Conservation (phyloP, 2,329 filamentous ascomycete species). For the Botrytis elliptica region DNA sequence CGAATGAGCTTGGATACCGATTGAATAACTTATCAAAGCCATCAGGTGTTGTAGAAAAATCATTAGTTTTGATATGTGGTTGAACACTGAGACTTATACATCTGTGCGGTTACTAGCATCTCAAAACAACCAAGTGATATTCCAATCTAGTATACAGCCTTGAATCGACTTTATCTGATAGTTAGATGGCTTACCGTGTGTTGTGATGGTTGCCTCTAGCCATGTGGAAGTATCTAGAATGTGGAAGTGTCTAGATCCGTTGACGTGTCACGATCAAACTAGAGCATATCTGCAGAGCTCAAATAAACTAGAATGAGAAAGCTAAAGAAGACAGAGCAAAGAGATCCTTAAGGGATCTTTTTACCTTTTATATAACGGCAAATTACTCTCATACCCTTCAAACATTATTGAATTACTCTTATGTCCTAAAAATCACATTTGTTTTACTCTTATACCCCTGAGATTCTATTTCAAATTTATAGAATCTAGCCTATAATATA, state of each 20-base stretch:
- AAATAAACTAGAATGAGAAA: background rate
- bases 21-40: background rate
- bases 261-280: background rate
- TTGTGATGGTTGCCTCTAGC: background rate
- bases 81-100: background rate
- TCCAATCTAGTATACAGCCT: background rate
- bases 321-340: no score
- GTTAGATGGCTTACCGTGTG: background rate
- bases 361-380: no score
- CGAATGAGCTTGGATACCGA: background rate
- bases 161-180: background rate
- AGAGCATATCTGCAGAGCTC: background rate
- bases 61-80: background rate
- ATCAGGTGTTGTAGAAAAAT: background rate
- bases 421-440: no score
- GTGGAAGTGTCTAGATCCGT: background rate
- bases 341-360: background rate
- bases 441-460: no score
- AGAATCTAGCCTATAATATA: no score
- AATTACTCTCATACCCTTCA: no score
- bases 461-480: no score
- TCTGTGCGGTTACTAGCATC: background rate
- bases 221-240: no score
- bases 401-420: no score
- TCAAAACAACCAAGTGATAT: background rate